Conservation (phyloP, 1,284 basidiomycete species). For the Athelia psychrophila region DNA sequence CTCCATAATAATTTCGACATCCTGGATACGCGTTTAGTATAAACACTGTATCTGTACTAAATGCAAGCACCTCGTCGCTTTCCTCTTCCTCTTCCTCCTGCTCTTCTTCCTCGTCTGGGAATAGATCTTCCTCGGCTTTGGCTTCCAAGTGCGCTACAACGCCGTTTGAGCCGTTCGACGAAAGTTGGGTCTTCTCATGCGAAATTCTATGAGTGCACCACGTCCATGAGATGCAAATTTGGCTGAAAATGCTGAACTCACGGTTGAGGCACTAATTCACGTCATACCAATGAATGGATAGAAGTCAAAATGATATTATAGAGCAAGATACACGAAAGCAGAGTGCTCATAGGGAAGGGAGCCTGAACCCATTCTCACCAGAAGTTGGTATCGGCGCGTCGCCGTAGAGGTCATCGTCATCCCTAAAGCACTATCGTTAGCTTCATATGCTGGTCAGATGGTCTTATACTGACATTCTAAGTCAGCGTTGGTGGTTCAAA, state of each 20-base stretch:
- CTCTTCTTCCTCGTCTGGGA: conserved; percentile 31
- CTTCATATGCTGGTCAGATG: conserved; percentile 13
- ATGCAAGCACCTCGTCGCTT: conserved; percentile 35
- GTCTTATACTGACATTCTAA: conserved; percentile 25
- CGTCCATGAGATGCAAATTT: conserved; percentile 7
- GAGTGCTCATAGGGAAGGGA: conserved; percentile 15
- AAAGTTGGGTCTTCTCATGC: conserved; percentile 36
- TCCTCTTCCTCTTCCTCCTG: conserved; percentile 33
- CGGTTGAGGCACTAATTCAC: conserved; percentile 53
- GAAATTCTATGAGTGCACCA: conserved; percentile 39
- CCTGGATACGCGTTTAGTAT: conserved; percentile 40
- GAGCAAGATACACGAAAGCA: conserved; percentile 25
- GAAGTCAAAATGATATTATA: conserved; percentile 38
- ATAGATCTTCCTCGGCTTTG: conserved; percentile 33
- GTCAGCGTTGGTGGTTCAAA: conserved; percentile 3
- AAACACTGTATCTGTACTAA: conserved; percentile 26
- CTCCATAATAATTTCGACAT: conserved; percentile 82
- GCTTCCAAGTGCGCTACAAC: conserved; percentile 45
- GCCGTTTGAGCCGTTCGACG: conserved; percentile 45
- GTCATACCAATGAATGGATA: conserved; percentile 23
- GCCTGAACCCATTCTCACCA: conserved; percentile 39
- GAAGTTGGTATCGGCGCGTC: conserved; percentile 38
- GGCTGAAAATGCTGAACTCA: conserved; percentile 36
- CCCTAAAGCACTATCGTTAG: conserved; percentile 32
- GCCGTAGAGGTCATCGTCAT: conserved; percentile 76